Evolutionary conservation across 139 green algal genomes (phyloP).

Genomic region (Coelastrella sp.): DNA sequence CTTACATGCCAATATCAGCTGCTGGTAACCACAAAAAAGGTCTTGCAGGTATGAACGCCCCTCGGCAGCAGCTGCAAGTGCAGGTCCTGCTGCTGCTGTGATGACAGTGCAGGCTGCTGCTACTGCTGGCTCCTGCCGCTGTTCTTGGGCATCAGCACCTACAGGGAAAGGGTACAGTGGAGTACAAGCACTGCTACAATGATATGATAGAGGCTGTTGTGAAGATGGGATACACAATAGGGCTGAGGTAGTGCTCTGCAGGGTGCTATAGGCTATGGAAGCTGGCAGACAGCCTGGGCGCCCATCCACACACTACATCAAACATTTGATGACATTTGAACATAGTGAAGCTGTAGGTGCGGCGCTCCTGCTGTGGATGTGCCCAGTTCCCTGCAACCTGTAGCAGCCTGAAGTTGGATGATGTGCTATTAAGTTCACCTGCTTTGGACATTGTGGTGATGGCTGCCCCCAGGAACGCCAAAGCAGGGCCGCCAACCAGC

Average conservation of each 20-base stretch:
- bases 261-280: too few relatives aligned
- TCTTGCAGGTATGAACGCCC: background rate
- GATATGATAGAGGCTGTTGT: too few relatives aligned
- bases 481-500: background rate
- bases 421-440: background rate
- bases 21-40: background rate
- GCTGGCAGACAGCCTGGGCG: too few relatives aligned
- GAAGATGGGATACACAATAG: too few relatives aligned
- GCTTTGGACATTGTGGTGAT: background rate
- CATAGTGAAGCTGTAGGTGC: too few relatives aligned
- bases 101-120: background rate
- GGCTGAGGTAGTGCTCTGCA: too few relatives aligned
- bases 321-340: too few relatives aligned
- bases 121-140: conserved; percentile 15
- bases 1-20: conserved; percentile 3
- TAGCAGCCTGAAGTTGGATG: too few relatives aligned
- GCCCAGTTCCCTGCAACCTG: too few relatives aligned
- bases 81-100: background rate
- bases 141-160: background rate
- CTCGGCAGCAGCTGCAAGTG: background rate
- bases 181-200: too few relatives aligned
- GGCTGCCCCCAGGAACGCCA: background rate
- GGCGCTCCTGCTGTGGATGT: too few relatives aligned
- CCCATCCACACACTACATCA: too few relatives aligned
- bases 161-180: background rate